Base-by-base conservation (phyloP, 2,329 filamentous ascomycete species). In the Cryphonectria radicalis region DNA sequence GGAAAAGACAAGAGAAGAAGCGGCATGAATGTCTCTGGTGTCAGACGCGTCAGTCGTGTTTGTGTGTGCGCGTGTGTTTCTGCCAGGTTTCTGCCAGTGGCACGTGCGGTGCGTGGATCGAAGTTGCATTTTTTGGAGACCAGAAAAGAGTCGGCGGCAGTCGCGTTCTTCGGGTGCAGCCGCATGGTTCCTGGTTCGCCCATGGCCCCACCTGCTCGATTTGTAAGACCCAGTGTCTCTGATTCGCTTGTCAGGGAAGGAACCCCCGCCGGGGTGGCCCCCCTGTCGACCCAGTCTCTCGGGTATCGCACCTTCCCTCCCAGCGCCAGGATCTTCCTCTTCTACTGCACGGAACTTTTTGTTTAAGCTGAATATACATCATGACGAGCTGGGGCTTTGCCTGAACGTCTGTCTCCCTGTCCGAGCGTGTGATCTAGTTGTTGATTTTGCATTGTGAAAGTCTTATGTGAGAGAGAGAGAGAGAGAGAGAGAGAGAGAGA, bases 191-290 rank as follows among this genome's bases (percentile, higher is more conserved):
- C 59, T 62, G 37, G 32, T 57, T 57, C 25, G 53, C 25, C n/a
- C 53, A 19, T 40, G 40, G 19, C 50, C 66, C 66, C 53, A 68
- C 53, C 40, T 68, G 40, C 66, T 63, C 66, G 55, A 68, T 68
- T 46, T 55, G 66, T 60, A 46, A 60, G 25, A 22, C 55, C 6
- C 40, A 57, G 19, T 43, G 22, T 40, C 32, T 62, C 37, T 68
- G 55, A 68, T 68, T 68, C 43, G 66, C 40, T 40, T 22, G 35
- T 32, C 22, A 28, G 28, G 42, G 25, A 32, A 46, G 25, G 40
- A 35, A 50, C 46, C 46, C 46, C 63, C n/a, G 11, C 25, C 55
- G 3, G 5, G 55, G 42, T 13, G 8, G 7, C 37, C 43, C 43
- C 63, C 63, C 42, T 65, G 63, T 65, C 63, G 63, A 65, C 25